Conservation (phyloP, 2,329 filamentous ascomycete genomes). For the Byssothecium circinans region DNA sequence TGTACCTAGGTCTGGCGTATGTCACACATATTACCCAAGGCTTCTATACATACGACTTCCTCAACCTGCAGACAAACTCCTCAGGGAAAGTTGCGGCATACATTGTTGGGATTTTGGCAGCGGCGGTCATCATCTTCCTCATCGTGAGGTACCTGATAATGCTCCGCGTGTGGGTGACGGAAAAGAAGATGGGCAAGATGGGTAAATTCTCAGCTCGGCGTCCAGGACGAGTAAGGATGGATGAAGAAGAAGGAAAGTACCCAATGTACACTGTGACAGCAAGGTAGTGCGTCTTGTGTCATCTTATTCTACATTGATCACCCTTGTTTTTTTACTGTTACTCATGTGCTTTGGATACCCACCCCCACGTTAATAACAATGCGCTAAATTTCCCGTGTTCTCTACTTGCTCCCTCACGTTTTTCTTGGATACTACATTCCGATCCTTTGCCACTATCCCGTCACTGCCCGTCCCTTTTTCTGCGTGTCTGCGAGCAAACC, state of each 20-base stretch:
- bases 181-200: constrained; percentile 46
- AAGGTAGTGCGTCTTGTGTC: constrained; percentile 15
- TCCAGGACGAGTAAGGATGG: constrained; percentile 3
- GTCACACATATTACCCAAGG: constrained; percentile 68
- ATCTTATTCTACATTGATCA: background rate
- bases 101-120: constrained; percentile 54
- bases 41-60: constrained; percentile 77
- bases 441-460: too few relatives aligned
- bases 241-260: constrained; percentile 22
- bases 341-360: background rate
- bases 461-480: constrained; percentile 1
- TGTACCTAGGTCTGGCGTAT: constrained; percentile 76
- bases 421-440: too few relatives aligned
- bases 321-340: constrained; percentile 4
- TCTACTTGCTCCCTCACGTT: background rate
- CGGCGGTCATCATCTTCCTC: constrained; percentile 44
- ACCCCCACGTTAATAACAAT: constrained; percentile 6
- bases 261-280: constrained; percentile 20
- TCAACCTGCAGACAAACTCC: constrained; percentile 59
- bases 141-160: constrained; percentile 46
- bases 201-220: constrained; percentile 38
- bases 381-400: constrained; percentile 1
- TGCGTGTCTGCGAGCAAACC: too few relatives aligned
- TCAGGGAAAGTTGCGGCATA: constrained; percentile 64
- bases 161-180: constrained; percentile 47